Base-by-base conservation (phyloP, 2,329 filamentous ascomycete genomes). In the Albophoma yamanashiensis region DNA sequence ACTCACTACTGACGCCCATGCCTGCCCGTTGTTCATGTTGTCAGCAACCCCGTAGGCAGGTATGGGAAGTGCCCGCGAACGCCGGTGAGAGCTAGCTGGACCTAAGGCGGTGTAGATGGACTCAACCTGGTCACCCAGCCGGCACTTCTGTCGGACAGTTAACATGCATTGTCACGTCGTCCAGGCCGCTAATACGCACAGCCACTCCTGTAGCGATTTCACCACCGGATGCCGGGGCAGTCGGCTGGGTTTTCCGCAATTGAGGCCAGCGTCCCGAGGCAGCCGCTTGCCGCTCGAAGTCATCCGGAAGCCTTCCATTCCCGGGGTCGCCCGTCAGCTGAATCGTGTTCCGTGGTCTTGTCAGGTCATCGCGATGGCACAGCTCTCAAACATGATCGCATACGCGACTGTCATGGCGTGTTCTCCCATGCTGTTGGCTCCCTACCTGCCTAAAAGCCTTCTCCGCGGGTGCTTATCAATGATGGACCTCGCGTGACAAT, bases 371-470 rank as follows among this genome's bases (percentile, higher is more conserved):
- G 27, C 15, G 15, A 53, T 3, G 17, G n/a, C 27, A 27, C 12
- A 34, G 31, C 40, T 45, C 57, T 57, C 57, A 52, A 60, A 57
- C 57, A 55, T 60, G 11, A 60, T 55, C 53, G 58, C 58, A 57
- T 53, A 57, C 52, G 42, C 53, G 50, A 42, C 34, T 36, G 3
- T 20, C 31, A 3, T 53, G 20, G 50, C 4, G 31, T 36, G 20
- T 53, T 12, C 27, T 20, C 4, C n/a, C 4, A 4, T 36, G 20
- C 3, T 22, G 17, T n/a, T 36, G 27, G 17, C 47, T 52, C 45
- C 31, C 27, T n/a, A 27, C 27, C 31, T 27, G 27, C 31, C 17
- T 11, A 17, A 27, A 17, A 27, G 27, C 7, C 25, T 34, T 34
- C 47, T 20, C 27, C 47, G 27, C 47, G 12, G 50, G 12, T 3